Conservation (phyloP, 1,284 basidiomycete species). For the Ganoderma leucocontextum region DNA sequence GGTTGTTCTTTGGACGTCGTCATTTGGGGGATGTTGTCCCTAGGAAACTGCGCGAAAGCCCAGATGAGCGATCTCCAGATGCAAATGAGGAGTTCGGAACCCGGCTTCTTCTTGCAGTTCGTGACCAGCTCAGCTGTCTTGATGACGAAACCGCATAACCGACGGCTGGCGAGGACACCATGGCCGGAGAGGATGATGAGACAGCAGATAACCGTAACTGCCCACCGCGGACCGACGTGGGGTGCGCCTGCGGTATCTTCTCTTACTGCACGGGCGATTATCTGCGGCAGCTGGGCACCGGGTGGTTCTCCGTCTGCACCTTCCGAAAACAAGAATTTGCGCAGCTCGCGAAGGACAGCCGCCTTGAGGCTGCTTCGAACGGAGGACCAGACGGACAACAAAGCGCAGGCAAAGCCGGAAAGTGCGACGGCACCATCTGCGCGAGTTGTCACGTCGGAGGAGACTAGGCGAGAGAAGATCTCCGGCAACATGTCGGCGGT, state of each 20-base stretch:
- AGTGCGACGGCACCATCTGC: slow-evolving; percentile 50
- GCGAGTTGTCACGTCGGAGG: slow-evolving; percentile 45
- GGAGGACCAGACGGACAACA: slow-evolving; percentile 32
- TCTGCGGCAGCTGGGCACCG: slow-evolving; percentile 34
- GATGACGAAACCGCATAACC: slow-evolving; percentile 51
- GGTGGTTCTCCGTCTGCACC: not conserved
- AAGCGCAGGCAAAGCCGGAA: slow-evolving; percentile 48
- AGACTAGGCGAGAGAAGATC: slow-evolving; percentile 47
- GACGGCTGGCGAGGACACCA: slow-evolving; percentile 50
- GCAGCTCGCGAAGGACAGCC: slow-evolving; percentile 29
- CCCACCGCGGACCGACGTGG: slow-evolving; percentile 45
- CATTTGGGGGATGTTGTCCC: slow-evolving; percentile 24
- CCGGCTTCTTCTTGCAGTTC: slow-evolving; percentile 41
- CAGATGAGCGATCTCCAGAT: slow-evolving; percentile 65
- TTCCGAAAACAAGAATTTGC: slow-evolving; percentile 36
- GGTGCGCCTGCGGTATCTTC: slow-evolving; percentile 31
- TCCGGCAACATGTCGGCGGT: slow-evolving; percentile 47
- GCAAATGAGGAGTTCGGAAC: slow-evolving; percentile 50
- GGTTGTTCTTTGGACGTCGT: slow-evolving; percentile 28
- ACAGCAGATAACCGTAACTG: slow-evolving; percentile 51
- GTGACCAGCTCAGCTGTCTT: slow-evolving; percentile 44
- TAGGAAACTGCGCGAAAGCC: slow-evolving; percentile 50
- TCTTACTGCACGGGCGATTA: slow-evolving; percentile 34
- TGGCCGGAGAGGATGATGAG: slow-evolving; percentile 57
- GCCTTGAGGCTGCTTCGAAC: slow-evolving; percentile 24